Conservation (phyloP, 192 early-diverging fungal species). For the Backusella morwellensis region DNA sequence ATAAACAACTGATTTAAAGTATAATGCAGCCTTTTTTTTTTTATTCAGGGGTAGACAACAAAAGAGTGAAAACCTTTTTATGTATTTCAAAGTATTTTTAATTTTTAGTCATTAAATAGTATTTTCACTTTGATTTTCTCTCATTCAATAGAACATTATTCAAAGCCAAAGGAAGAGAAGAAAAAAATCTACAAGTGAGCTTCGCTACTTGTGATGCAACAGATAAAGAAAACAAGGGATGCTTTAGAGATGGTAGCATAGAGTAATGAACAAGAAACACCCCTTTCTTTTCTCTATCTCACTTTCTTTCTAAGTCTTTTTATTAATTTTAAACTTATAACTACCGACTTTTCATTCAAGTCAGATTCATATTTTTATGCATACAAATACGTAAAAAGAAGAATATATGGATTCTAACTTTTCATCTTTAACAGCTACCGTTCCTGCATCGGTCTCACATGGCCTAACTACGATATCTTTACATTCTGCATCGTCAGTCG, state of each 20-base stretch:
- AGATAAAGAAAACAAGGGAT: neutral
- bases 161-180: neutral
- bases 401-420: neutral
- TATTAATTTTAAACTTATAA: neutral
- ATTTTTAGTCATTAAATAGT: neutral
- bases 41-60: neutral
- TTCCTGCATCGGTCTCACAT: neutral
- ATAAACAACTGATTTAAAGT: neutral
- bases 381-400: neutral
- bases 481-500: neutral
- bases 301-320: neutral
- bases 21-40: neutral
- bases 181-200: neutral
- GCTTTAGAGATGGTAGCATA: neutral
- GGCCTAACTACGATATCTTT: neutral
- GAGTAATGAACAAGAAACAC: neutral
- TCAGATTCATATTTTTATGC: neutral
- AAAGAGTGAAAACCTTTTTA: neutral
- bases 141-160: neutral
- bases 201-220: neutral
- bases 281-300: conserved; percentile 1
- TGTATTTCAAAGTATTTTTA: neutral
- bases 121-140: neutral
- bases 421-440: neutral
- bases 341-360: neutral